Evolutionary conservation across 306 rosid species (phyloP).

Genomic region (barrel medic (Medicago truncatula)): DNA sequence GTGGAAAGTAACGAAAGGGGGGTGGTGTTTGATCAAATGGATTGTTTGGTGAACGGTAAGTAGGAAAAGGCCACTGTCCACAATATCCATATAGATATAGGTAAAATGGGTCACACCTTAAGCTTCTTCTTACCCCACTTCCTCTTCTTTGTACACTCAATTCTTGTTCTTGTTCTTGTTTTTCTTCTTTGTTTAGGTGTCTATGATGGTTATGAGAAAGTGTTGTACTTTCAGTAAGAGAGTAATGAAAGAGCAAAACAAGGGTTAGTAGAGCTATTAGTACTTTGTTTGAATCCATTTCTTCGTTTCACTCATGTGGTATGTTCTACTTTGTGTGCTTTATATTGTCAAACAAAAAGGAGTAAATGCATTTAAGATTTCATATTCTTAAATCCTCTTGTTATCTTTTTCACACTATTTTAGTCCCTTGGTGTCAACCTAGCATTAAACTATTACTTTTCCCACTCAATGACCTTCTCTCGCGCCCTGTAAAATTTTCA

Average conservation of each 20-base stretch:
- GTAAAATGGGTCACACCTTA: slow-evolving; percentile 66
- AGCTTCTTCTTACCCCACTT: slow-evolving; percentile 36
- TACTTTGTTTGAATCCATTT: slow-evolving; percentile 59
- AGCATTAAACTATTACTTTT: too few relatives aligned
- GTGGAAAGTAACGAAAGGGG: background rate
- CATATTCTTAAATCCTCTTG: too few relatives aligned
- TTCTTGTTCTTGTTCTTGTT: slow-evolving; percentile 26
- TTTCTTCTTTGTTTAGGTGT: slow-evolving; percentile 36
- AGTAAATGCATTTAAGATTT: background rate
- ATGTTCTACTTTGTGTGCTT: background rate
- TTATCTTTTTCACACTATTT: too few relatives aligned
- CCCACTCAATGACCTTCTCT: too few relatives aligned
- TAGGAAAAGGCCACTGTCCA: slow-evolving; percentile 78
- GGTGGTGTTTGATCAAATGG: slow-evolving; percentile 58
- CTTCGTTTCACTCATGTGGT: background rate
- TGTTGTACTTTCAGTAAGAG: slow-evolving; percentile 45
- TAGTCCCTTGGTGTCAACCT: too few relatives aligned
- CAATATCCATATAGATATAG: slow-evolving; percentile 57
- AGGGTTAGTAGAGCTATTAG: slow-evolving; percentile 44
- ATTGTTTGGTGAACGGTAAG: slow-evolving; percentile 64
- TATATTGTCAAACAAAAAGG: background rate
- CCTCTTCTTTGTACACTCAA: slow-evolving; percentile 6
- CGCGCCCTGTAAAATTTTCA: too few relatives aligned
- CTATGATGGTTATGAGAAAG: slow-evolving; percentile 28
- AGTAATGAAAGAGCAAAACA: slow-evolving; percentile 47